Evolutionary conservation across 257 asterid genomes (phyloP).

Genomic region (Solanum sejunctum): DNA sequence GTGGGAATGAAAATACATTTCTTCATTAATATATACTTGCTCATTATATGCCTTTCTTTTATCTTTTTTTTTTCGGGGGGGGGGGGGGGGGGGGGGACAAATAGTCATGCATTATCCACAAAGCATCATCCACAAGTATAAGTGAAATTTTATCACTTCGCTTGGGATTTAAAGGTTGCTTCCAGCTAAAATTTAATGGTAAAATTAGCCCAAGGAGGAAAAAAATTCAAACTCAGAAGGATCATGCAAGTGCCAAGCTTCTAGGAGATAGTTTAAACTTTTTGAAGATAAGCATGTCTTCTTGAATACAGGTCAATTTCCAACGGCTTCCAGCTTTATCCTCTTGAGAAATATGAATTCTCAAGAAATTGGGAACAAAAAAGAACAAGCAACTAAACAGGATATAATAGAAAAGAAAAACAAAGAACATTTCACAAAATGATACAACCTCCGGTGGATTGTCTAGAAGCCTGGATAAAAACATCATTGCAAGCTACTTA

Average conservation of each 20-base stretch:
- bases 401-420: background rate
- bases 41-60: background rate
- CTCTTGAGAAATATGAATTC: background rate
- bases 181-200: background rate
- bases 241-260: background rate
- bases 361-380: background rate
- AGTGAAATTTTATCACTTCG: background rate
- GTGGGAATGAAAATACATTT: background rate
- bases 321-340: background rate
- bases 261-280: background rate
- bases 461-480: background rate
- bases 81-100: background rate
- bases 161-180: background rate
- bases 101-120: background rate
- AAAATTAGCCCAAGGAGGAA: background rate
- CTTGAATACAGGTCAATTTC: background rate
- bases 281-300: background rate
- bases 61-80: background rate
- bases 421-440: background rate
- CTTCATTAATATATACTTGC: background rate
- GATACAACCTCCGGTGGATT: background rate
- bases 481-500: background rate
- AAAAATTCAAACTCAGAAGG: background rate
- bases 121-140: background rate
- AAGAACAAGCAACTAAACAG: background rate